These are phyloP conservation scores for Ceratocystiopsis brevicomis DNA, from an alignment of 2,329 filamentous ascomycete genomes.

Conservation along the genomic window DNA sequence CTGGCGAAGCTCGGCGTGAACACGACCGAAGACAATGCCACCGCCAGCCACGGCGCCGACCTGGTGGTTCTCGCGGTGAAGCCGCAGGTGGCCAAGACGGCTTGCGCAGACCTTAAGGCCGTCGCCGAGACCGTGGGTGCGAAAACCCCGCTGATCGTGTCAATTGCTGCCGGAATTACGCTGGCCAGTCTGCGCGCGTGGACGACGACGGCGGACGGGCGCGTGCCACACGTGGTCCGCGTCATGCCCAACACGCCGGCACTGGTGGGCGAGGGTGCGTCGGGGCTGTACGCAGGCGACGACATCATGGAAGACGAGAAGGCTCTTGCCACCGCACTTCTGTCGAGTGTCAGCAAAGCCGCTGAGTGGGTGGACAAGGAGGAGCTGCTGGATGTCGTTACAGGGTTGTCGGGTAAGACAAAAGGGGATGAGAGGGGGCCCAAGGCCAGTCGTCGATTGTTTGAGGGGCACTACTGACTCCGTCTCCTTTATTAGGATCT, in stretches of 20 bases:
- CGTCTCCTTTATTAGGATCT: slow-evolving; percentile 19
- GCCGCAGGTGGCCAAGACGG: slow-evolving; percentile 28
- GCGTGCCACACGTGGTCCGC: slow-evolving; percentile 25
- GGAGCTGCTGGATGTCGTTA: slow-evolving; percentile 30
- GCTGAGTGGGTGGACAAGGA: slow-evolving; percentile 31
- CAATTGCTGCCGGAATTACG: slow-evolving; percentile 30
- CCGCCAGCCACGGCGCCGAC: slow-evolving; percentile 24
- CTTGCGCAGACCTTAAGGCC: slow-evolving; percentile 26
- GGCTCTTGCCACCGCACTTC: slow-evolving; percentile 21
- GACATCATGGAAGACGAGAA: slow-evolving; percentile 24
- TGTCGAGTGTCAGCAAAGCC: slow-evolving; percentile 27
- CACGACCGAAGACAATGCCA: slow-evolving; percentile 27
- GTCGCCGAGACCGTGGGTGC: slow-evolving; percentile 15
- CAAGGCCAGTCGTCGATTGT: too few species aligned
- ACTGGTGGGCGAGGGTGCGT: slow-evolving; percentile 30
- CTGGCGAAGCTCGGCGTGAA: slow-evolving; percentile 25
- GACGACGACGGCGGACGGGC: slow-evolving; percentile 20
- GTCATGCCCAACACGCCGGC: slow-evolving; percentile 36
- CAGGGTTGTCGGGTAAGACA: slow-evolving; percentile 26
- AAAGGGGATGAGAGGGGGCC: slow-evolving; percentile 15
- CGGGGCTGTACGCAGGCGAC: slow-evolving; percentile 24
- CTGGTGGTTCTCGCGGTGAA: slow-evolving; percentile 31
- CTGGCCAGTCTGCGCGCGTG: slow-evolving; percentile 24
- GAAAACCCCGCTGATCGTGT: slow-evolving; percentile 25
- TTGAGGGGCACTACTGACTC: too few species aligned